These are phyloP conservation scores for Tremella fuciformis DNA, from an alignment of 768 basidiomycete genomes.

Conservation along the genomic window DNA sequence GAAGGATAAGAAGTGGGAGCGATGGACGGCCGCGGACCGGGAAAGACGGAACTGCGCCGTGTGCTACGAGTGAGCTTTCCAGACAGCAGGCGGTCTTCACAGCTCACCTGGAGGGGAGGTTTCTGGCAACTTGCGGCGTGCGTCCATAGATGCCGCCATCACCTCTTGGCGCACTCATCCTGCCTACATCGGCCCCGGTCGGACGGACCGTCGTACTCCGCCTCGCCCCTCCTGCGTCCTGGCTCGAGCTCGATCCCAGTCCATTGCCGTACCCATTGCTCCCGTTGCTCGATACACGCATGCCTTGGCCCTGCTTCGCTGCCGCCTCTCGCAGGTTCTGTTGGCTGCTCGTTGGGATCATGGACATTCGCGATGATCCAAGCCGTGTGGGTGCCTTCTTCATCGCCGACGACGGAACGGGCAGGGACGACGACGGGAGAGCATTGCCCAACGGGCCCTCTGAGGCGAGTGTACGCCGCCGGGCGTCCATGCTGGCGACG, in stretches of 20 bases:
- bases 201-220: neutral
- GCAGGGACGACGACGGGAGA: constrained; percentile 63
- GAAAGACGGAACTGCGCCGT: constrained; percentile 68
- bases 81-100: neutral
- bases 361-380: constrained; percentile 48
- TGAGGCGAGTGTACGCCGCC: constrained; percentile 34
- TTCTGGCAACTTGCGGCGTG: constrained; percentile 64
- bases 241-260: constrained; percentile 58
- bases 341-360: constrained; percentile 35
- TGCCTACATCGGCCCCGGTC: constrained; percentile 14
- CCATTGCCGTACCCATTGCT: constrained; percentile 36
- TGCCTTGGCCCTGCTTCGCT: neutral
- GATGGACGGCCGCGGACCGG: constrained; percentile 52
- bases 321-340: constrained; percentile 5
- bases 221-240: constrained; percentile 51
- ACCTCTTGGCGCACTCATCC: constrained; percentile 68
- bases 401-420: constrained; percentile 65
- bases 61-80: constrained; percentile 57
- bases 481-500: constrained; percentile 29
- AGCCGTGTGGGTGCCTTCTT: constrained; percentile 58
- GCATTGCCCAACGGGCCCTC: constrained; percentile 37
- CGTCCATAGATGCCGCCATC: constrained; percentile 59
- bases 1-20: constrained; percentile 52
- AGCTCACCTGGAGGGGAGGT: constrained; percentile 55
- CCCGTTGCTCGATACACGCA: neutral